Evolutionary conservation across 2,329 filamentous ascomycete genomes (phyloP).

Genomic region (Chalaropsis ovoidea): DNA sequence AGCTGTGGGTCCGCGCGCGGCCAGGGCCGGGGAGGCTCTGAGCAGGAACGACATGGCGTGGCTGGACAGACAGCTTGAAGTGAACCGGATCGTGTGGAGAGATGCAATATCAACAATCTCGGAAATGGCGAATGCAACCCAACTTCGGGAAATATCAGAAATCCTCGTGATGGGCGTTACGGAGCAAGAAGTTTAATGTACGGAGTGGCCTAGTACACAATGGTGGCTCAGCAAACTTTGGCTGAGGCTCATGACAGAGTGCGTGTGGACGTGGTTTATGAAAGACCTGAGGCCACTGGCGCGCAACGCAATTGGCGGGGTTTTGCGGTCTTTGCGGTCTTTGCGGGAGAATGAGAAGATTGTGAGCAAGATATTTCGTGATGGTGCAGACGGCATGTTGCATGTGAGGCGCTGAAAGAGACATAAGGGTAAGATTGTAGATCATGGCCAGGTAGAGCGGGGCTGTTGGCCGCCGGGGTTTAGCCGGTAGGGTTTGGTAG

Average conservation of each 20-base stretch:
- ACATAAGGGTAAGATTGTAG: neutral
- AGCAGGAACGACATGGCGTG: neutral
- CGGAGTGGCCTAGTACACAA: slow-evolving; percentile 21
- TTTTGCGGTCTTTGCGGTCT: neutral
- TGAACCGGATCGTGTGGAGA: neutral
- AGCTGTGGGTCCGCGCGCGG: neutral
- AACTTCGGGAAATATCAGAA: neutral
- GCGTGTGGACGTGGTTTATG: neutral
- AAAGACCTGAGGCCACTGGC: neutral
- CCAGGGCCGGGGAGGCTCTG: neutral
- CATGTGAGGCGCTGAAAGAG: neutral
- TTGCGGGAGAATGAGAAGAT: slow-evolving; percentile 16
- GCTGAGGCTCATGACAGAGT: slow-evolving; percentile 4
- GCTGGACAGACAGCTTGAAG: neutral
- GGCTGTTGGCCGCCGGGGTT: neutral
- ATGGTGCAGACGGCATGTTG: neutral
- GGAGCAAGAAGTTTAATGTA: slow-evolving; percentile 9
- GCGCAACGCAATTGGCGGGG: neutral
- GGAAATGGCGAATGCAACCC: neutral
- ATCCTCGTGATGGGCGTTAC: neutral
- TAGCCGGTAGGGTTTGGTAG: neutral
- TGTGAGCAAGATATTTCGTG: slow-evolving; percentile 17
- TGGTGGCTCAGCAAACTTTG: slow-evolving; percentile 8
- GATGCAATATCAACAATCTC: neutral
- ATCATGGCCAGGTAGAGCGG: neutral